Evolutionary conservation across 495 filamentous ascomycete genomes (phyloP).

Genomic region (Chlorociboria aeruginascens): DNA sequence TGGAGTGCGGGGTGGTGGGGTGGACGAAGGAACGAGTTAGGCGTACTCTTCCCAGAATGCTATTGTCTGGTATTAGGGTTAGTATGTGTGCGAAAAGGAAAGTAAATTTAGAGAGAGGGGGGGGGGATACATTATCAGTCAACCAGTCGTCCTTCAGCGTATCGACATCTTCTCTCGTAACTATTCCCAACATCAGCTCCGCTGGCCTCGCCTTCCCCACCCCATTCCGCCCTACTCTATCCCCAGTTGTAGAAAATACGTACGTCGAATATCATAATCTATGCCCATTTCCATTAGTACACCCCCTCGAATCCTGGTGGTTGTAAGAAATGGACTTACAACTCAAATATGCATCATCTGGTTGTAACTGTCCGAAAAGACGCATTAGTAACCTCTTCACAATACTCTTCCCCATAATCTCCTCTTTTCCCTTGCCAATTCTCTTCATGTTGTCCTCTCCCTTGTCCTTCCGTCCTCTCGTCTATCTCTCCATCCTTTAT

Average conservation of each 20-base stretch:
- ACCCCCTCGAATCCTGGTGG: not conserved
- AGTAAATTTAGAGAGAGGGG: no score
- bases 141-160: slow-evolving; percentile 89
- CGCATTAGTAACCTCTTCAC: no score
- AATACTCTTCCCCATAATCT: not conserved
- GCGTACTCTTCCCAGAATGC: slow-evolving; percentile 94
- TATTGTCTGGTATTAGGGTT: slow-evolving; percentile 46
- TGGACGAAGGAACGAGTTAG: not conserved
- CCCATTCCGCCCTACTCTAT: not conserved
- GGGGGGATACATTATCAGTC: slow-evolving; percentile 72
- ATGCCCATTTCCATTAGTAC: not conserved
- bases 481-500: no score
- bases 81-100: slow-evolving; percentile 9
- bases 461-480: no score
- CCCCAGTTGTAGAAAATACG: not conserved
- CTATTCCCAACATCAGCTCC: slow-evolving; percentile 26
- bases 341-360: slow-evolving; percentile 22
- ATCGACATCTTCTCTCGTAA: slow-evolving; percentile 76
- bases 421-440: not conserved
- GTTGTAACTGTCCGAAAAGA: slow-evolving; percentile 13
- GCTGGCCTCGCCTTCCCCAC: not conserved
- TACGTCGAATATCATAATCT: slow-evolving; percentile 23
- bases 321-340: slow-evolving; percentile 14
- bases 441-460: not conserved
- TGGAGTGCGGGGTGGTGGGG: not conserved